A percentile compares a stretch with the other conserved stretches of the same genome.
Conservation (phyloP, 1,139 yeast genomes). For the Arxiozyma heterogenica region DNA sequence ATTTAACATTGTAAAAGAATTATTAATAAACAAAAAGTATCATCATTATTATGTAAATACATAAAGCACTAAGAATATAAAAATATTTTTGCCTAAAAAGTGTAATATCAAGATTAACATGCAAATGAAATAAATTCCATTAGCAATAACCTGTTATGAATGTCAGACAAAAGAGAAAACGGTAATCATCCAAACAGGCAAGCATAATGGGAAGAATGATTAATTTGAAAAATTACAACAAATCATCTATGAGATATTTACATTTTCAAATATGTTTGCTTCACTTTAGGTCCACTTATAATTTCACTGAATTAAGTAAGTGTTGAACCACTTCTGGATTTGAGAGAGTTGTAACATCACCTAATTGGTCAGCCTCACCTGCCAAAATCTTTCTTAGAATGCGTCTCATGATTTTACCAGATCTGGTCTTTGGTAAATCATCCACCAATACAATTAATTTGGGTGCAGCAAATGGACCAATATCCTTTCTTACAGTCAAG, state of each 20-base stretch:
- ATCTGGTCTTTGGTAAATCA: conserved; percentile 75
- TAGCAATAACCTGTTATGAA: not conserved
- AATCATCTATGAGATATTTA: no score
- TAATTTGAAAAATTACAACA: not conserved
- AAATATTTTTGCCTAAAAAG: no score
- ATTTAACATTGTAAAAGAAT: no score
- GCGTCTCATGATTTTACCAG: conserved; percentile 80
- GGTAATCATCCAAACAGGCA: no score
- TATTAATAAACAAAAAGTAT: no score
- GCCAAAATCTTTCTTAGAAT: conserved; percentile 69
- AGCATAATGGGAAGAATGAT: not conserved
- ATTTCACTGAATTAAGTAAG: conserved; percentile 51
- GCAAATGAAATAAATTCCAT: no score
- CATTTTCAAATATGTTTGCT: not conserved
- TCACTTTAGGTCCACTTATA: conserved; percentile 7
- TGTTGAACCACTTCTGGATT: conserved; percentile 63
- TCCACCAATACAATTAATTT: conserved; percentile 61
- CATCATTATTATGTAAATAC: no score
- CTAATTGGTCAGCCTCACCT: conserved; percentile 70
- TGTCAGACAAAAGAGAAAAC: no score
- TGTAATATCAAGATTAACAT: no score
- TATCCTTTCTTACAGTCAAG: conserved; percentile 66
- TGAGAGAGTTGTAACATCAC: conserved; percentile 69
- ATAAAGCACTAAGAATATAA: no score
- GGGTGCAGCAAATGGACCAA: conserved; percentile 81